Base-by-base conservation (phyloP, 257 asterid genomes). In the Nicotiana obtusifolia region DNA sequence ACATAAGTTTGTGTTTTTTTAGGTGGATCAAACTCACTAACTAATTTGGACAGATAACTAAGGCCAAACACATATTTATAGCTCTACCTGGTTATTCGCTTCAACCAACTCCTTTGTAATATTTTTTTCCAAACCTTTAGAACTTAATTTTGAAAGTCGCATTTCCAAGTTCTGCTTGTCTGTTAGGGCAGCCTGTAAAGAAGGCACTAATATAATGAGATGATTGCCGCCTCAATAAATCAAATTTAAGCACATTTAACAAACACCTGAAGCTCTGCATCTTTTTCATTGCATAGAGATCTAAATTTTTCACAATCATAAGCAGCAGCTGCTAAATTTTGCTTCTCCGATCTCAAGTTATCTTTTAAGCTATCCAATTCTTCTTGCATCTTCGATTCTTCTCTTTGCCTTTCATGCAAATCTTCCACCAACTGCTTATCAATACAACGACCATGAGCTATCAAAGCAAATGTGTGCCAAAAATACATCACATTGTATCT, bases 211-310 rank as follows among this genome's bases (percentile, higher is more conserved):
- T 14, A 76, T 65, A 5, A 37, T 75, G 76, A 79, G 82, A 3
- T 37, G 41, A 77, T 49, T 49, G 62, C 9, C 24, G 14, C 62
- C 80, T 49, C 80, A 75, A 15, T 26, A 75, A 24, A 49, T 24
- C 80, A 47, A 69, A 47, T 24, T 49, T 56, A 75, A 75, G 80
- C 9, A 49, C 24, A 47, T 49, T 75, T 15, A 75, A 87, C 82
- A 64, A 83, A 65, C 80, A 93, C 99, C 98, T 94, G 97, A 82
- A 93, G 94, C 44, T 87, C 91, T 17, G 93, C 89, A 78, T 96
- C 97, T 81, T 88, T 96, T 81, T 91, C 98, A 37, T 91, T 91
- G 67, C 89, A 92, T 75, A 90, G 85, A 64, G 82, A 84, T 86
- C 90, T 91, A 84, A 93, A 78, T 80, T 85, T 87, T 86, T 96